Base-by-base conservation (phyloP, 345 rosid species). In the Salix koriyanagi region DNA sequence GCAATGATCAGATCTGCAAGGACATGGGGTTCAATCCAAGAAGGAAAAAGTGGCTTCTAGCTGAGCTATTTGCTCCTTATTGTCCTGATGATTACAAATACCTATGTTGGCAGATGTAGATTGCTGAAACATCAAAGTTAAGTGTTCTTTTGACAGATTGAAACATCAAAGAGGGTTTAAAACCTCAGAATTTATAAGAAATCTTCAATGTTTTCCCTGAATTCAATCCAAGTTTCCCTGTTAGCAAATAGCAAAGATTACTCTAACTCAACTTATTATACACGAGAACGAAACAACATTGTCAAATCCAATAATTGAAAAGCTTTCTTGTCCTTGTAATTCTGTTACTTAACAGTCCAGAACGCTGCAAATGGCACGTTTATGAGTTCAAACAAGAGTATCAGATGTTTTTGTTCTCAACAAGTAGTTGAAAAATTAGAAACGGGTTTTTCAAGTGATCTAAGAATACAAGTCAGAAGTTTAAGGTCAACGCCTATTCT, bases 21-120 rank as follows among this genome's bases (percentile, higher is more conserved):
- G 85, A 86, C 81, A 86, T 82, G 86, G 77, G 77, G 19, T 70
- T 28, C 28, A 81, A 73, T 68, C 84, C 86, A 7, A 69, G 66
- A 28, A 84, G 89, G 77, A 86, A 86, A 68, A 44, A 26, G 0
- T 69, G 76, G 21, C 13, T 79, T 42, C 69, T 84, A 3, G 21
- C 81, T 21, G 87, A 84, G 75, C 74, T 79, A 0, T 82, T 83
- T 56, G 67, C 77, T 54, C 71, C 82, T 62, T 77, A 75, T 36
- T 66, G 80, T 19, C 84, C 85, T 6, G 19, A n/a, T n/a, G 84
- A 84, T n/a, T 67, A 73, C 46, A 67, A 67, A 36, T n/a, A 66
- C 72, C 50, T 75, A 21, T 54, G 60, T 1, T 54, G 25, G 12
- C 25, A 54, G 8, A 7, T 0, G 60, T 54, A 54, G 60, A 19